phyloP scores from a whole-genome alignment of 2,329 filamentous ascomycete species.

The Botrytis paeoniae region DNA sequence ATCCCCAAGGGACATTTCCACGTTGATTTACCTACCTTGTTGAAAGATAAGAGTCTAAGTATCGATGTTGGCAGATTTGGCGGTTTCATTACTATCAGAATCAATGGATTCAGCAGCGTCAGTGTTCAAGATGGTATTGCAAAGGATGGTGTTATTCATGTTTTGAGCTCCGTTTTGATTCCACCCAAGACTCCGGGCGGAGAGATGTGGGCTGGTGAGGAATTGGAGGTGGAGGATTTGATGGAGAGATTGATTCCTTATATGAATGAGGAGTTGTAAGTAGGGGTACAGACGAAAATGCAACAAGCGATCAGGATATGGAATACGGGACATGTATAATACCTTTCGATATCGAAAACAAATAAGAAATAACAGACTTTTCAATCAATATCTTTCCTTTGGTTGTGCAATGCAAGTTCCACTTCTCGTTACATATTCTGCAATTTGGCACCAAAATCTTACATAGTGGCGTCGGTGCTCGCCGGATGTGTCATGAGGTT shows the following conservation, averaged over 20 bases:
- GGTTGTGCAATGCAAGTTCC: background rate
- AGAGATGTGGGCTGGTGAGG: conserved; percentile 50
- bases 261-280: conserved; percentile 21
- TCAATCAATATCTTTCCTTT: background rate
- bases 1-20: conserved; percentile 46
- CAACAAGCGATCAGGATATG: background rate
- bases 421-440: background rate
- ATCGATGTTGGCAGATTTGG: conserved; percentile 69
- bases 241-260: conserved; percentile 42
- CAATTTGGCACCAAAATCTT: background rate
- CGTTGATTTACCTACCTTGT: conserved; percentile 69
- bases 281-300: conserved; percentile 21
- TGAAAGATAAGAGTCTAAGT: conserved; percentile 62
- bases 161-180: conserved; percentile 69
- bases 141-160: conserved; percentile 79
- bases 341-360: background rate
- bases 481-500: background rate
- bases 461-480: background rate
- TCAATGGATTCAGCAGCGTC: conserved; percentile 71
- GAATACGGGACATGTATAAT: background rate
- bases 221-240: conserved; percentile 59
- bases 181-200: conserved; percentile 57
- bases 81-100: conserved; percentile 66
- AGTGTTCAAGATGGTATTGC: conserved; percentile 67
- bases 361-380: background rate